phyloP scores from a whole-genome alignment of 345 rosid species.

The Carallia brachiata region DNA sequence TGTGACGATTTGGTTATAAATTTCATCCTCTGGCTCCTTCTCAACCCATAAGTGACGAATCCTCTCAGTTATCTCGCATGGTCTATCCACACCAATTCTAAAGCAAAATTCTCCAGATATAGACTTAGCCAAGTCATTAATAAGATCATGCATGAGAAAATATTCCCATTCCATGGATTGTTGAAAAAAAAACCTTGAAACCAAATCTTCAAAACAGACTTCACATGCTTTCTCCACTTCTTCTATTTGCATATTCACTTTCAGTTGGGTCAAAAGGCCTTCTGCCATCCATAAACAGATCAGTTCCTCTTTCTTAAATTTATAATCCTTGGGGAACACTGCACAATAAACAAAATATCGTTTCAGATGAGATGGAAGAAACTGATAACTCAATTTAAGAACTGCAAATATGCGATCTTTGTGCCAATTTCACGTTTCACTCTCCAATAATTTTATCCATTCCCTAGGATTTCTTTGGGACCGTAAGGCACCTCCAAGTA shows the following conservation, averaged over 20 bases:
- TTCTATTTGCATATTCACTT: constrained; percentile 1
- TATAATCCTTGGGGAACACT: constrained; percentile 12
- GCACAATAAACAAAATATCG: constrained; percentile 22
- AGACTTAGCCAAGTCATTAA: constrained; percentile 7
- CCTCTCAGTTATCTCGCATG: too few relatives aligned
- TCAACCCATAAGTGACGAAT: too few relatives aligned
- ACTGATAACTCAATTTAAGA: constrained; percentile 16
- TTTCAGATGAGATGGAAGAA: constrained; percentile 21
- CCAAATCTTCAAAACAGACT: constrained; percentile 11
- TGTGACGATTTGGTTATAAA: too few relatives aligned
- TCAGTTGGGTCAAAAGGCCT: neutral
- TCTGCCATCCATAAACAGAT: constrained; percentile 23
- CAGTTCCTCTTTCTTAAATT: constrained; percentile 9
- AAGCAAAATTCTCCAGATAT: constrained; percentile 20
- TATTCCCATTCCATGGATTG: neutral
- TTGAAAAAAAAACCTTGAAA: constrained; percentile 20
- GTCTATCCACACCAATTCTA: constrained; percentile 2
- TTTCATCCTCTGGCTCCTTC: too few relatives aligned
- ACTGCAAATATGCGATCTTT: constrained; percentile 10
- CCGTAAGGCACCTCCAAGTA: constrained; percentile 8
- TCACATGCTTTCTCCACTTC: constrained; percentile 11
- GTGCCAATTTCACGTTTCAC: constrained; percentile 5
- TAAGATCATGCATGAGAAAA: constrained; percentile 18
- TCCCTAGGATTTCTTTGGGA: neutral
- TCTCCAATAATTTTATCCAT: constrained; percentile 15